These are phyloP conservation scores for Exophiala alcalophila DNA, from an alignment of 2,329 filamentous ascomycete genomes.

Conservation along the genomic window DNA sequence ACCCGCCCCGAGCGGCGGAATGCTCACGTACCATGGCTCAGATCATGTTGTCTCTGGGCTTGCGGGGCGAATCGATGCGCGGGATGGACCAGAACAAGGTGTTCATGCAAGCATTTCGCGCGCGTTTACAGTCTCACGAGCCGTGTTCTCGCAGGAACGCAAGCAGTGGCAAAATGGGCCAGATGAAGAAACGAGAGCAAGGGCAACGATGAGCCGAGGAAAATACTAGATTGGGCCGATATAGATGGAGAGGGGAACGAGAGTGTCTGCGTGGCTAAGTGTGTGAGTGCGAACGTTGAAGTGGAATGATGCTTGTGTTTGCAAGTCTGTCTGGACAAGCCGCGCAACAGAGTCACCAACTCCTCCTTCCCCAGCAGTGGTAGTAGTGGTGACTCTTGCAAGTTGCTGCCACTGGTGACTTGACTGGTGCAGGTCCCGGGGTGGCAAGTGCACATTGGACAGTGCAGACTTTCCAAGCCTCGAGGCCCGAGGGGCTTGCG, in stretches of 20 bases:
- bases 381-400: too few relatives aligned
- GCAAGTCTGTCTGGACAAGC: too few relatives aligned
- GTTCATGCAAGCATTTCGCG: conserved; percentile 3
- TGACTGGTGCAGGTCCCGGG: too few relatives aligned
- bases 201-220: conserved; percentile 1
- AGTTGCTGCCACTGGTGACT: too few relatives aligned
- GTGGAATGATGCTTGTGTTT: too few relatives aligned
- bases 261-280: too few relatives aligned
- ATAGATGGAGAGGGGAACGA: background rate
- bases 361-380: too few relatives aligned
- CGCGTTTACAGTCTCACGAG: background rate
- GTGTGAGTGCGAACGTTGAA: too few relatives aligned
- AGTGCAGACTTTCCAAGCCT: too few relatives aligned
- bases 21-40: conserved; percentile 17
- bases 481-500: too few relatives aligned
- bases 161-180: background rate
- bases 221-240: background rate
- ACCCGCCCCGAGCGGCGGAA: background rate
- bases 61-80: background rate
- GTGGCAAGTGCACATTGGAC: too few relatives aligned
- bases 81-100: background rate
- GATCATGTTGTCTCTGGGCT: conserved; percentile 11
- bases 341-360: too few relatives aligned
- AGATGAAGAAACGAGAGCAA: conserved; percentile 5
- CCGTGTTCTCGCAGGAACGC: background rate